phyloP scores from a whole-genome alignment of 202 grass and related monocot species.

The Cymbopogon flexuosus region DNA sequence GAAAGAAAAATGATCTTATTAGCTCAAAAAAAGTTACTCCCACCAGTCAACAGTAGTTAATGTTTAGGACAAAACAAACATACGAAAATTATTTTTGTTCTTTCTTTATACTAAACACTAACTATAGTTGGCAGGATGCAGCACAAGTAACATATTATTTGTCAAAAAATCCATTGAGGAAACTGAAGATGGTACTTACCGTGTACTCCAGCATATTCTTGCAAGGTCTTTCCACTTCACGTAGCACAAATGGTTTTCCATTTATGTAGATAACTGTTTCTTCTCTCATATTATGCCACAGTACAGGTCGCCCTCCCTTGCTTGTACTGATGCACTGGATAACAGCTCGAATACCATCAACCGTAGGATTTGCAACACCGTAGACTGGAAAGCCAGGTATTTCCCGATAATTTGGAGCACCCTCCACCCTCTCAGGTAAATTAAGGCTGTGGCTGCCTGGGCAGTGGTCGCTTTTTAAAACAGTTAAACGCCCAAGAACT shows the following conservation, averaged over 20 bases:
- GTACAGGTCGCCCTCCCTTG: conserved; percentile 68
- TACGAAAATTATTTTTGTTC: not conserved
- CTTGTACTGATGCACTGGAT: conserved; percentile 71
- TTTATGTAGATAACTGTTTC: conserved; percentile 98
- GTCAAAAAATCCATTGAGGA: conserved; percentile 28
- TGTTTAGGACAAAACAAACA: not conserved
- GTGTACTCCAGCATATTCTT: conserved; percentile 99
- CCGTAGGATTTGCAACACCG: conserved; percentile 96
- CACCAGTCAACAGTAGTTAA: not conserved
- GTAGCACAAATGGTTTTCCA: conserved; percentile 94
- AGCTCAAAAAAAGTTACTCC: conserved; percentile 14
- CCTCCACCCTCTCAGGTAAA: conserved; percentile 89
- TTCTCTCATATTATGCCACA: conserved; percentile 99
- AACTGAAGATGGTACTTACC: conserved; percentile 44
- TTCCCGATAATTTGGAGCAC: conserved; percentile 95
- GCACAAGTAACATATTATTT: not conserved
- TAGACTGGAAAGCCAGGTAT: conserved; percentile 85
- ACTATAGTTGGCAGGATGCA: not conserved
- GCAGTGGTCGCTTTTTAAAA: conserved; percentile 95
- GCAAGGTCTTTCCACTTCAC: conserved; percentile 97
- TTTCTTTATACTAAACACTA: not conserved
- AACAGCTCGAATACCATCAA: conserved; percentile 86
- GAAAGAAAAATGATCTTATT: not conserved
- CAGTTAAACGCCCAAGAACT: conserved; percentile 95
- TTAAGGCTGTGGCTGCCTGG: conserved; percentile 85